These are phyloP conservation scores for Ogataea angusta DNA, from an alignment of 805 yeast genomes.

Conservation along the genomic window DNA sequence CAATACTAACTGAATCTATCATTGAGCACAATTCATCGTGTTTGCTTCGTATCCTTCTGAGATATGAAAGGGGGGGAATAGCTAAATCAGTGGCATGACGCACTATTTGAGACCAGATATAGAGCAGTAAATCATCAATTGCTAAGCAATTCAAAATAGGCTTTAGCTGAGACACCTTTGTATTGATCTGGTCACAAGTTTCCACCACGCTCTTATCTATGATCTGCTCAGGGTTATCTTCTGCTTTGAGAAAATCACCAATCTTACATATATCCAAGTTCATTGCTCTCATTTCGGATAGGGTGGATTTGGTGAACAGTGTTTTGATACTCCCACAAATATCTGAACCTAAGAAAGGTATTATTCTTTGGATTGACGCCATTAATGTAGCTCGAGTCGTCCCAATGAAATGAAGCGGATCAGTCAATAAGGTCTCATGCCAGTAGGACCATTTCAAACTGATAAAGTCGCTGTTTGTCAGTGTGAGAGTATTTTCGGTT, in stretches of 20 bases:
- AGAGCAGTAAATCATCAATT: slow-evolving; percentile 12
- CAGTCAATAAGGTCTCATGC: too few relatives aligned
- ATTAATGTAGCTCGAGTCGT: too few relatives aligned
- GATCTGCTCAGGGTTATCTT: slow-evolving; percentile 12
- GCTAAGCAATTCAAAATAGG: slow-evolving; percentile 12
- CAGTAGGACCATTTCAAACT: too few relatives aligned
- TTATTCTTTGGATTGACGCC: too few relatives aligned
- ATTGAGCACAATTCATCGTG: too few relatives aligned
- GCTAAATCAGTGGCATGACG: slow-evolving; percentile 11
- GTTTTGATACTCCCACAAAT: slow-evolving; percentile 4
- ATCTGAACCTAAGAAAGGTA: slow-evolving; percentile 1
- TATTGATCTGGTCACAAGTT: slow-evolving; percentile 7
- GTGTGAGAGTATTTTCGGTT: too few relatives aligned
- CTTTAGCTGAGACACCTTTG: slow-evolving; percentile 7
- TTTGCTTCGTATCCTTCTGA: too few relatives aligned
- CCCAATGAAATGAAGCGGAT: too few relatives aligned
- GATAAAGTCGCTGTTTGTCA: too few relatives aligned
- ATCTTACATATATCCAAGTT: slow-evolving; percentile 8
- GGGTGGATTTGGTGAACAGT: slow-evolving; percentile 8
- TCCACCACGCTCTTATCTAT: slow-evolving; percentile 10
- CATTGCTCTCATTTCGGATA: slow-evolving; percentile 6
- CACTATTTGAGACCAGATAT: slow-evolving; percentile 15
- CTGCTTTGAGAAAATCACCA: slow-evolving; percentile 11
- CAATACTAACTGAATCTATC: too few relatives aligned
- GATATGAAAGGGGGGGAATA: slow-evolving; percentile 15